Conservation (phyloP, 2,329 filamentous ascomycete genomes). For the Fusarium nodosum region DNA sequence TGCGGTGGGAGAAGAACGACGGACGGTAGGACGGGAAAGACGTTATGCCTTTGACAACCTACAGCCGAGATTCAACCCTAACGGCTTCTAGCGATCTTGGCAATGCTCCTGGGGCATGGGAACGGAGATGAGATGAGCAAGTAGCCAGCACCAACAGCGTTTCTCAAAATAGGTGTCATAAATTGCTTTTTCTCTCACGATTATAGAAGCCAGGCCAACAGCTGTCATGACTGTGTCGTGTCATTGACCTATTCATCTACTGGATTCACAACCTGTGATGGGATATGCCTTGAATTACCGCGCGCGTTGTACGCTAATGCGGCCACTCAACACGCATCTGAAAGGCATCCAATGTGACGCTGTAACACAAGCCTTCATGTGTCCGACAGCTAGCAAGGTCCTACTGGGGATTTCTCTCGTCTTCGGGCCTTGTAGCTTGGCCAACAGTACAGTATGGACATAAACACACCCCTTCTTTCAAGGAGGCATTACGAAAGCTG, state of each 20-base stretch:
- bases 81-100: conserved; percentile 41
- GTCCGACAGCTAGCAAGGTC: background rate
- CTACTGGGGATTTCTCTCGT: conserved; percentile 10
- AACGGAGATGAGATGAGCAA: conserved; percentile 20
- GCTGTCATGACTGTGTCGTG: background rate
- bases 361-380: conserved; percentile 17
- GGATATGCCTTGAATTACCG: conserved; percentile 37
- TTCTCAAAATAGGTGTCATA: background rate
- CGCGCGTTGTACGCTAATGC: conserved; percentile 46
- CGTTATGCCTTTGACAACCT: conserved; percentile 29
- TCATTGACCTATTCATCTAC: background rate
- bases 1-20: conserved; percentile 33
- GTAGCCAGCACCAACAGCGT: conserved; percentile 21
- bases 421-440: conserved; percentile 19
- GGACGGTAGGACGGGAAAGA: conserved; percentile 1
- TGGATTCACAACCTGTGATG: conserved; percentile 28
- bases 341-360: conserved; percentile 2
- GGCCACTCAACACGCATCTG: conserved; percentile 46
- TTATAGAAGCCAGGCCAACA: background rate
- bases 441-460: conserved; percentile 5
- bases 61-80: conserved; percentile 40
- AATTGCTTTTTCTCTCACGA: conserved; percentile 2
- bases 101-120: conserved; percentile 7
- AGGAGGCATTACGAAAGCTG: conserved; percentile 23
- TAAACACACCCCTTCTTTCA: conserved; percentile 28